Percentiles rank a stretch among this genome's conserved stretches.
These are phyloP conservation scores for Colletotrichum limetticola DNA, from an alignment of 2,329 filamentous ascomycete species.

Conservation along the genomic window DNA sequence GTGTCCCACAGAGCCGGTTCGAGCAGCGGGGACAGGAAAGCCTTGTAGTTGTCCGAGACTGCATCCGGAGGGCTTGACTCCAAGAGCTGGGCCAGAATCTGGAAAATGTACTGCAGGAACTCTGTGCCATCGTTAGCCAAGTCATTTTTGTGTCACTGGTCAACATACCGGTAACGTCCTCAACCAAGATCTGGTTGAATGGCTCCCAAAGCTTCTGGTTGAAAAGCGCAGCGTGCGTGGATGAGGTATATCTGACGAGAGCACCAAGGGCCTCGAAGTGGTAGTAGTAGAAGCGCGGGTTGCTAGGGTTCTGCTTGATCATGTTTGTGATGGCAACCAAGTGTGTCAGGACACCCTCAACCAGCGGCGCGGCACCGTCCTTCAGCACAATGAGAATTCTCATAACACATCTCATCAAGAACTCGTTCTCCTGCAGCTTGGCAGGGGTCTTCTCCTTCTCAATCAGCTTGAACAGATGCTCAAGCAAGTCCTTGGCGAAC, in stretches of 20 bases:
- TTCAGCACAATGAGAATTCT: constrained; percentile 93
- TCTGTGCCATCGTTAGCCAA: constrained; percentile 63
- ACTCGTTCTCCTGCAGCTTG: constrained; percentile 99
- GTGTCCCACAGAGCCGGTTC: constrained; percentile 89
- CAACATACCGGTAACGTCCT: constrained; percentile 78
- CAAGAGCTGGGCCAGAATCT: constrained; percentile 89
- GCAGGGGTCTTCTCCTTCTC: constrained; percentile 85
- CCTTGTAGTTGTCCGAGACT: constrained; percentile 83
- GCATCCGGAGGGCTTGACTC: constrained; percentile 85
- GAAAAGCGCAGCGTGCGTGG: constrained; percentile 75
- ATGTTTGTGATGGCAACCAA: constrained; percentile 90
- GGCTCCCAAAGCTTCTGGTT: constrained; percentile 85
- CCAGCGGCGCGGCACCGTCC: constrained; percentile 78
- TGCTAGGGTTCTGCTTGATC: constrained; percentile 95
- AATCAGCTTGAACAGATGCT: constrained; percentile 91
- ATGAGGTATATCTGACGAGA: constrained; percentile 80
- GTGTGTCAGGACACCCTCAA: constrained; percentile 83
- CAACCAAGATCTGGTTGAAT: constrained; percentile 82
- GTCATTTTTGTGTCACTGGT: constrained; percentile 33
- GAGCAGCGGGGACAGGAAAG: constrained; percentile 81
- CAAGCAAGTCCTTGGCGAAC: constrained; percentile 85
- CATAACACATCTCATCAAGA: constrained; percentile 99
- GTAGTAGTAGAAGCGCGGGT: constrained; percentile 98
- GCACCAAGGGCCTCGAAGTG: constrained; percentile 96
- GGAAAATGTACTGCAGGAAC: constrained; percentile 96